These are phyloP conservation scores for Afroboletus lepidellus DNA, from an alignment of 1,284 basidiomycete genomes.

Conservation along the genomic window DNA sequence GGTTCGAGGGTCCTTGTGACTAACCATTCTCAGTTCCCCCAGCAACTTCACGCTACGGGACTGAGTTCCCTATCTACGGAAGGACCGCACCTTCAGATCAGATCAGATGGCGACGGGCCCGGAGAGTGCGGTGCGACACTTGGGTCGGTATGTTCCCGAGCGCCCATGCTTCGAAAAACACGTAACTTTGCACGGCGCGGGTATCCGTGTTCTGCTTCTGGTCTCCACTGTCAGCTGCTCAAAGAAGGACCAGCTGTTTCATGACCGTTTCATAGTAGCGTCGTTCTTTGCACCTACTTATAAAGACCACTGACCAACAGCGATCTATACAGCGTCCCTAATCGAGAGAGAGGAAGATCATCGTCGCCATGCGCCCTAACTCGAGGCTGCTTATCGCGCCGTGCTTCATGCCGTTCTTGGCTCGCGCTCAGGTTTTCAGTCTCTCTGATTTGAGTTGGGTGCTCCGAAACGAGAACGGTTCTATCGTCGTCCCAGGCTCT, in stretches of 20 bases:
- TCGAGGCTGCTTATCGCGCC: background rate
- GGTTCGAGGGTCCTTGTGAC: background rate
- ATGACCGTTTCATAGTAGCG: conserved; percentile 1
- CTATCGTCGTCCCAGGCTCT: conserved; percentile 16
- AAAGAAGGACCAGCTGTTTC: conserved; percentile 4
- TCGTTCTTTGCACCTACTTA: background rate
- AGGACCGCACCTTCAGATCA: background rate
- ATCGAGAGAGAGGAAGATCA: background rate
- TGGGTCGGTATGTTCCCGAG: background rate
- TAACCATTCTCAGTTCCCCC: background rate
- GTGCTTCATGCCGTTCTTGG: conserved; percentile 4
- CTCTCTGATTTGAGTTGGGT: conserved; percentile 10
- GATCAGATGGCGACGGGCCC: conserved; percentile 1
- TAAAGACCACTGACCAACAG: conserved; percentile 4
- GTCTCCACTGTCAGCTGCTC: conserved; percentile 1
- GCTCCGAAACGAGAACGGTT: conserved; percentile 15
- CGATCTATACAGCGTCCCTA: background rate
- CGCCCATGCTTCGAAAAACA: conserved; percentile 2
- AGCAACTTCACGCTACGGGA: background rate
- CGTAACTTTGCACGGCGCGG: background rate
- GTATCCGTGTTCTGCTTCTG: background rate
- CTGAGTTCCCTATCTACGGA: background rate
- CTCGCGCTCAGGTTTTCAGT: background rate
- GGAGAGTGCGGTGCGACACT: background rate
- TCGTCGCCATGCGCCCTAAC: conserved; percentile 5